A percentile compares a stretch with the other conserved stretches of the same genome.
These are phyloP conservation scores for Vicia faba DNA, from an alignment of 306 rosid genomes.

Conservation along the genomic window DNA sequence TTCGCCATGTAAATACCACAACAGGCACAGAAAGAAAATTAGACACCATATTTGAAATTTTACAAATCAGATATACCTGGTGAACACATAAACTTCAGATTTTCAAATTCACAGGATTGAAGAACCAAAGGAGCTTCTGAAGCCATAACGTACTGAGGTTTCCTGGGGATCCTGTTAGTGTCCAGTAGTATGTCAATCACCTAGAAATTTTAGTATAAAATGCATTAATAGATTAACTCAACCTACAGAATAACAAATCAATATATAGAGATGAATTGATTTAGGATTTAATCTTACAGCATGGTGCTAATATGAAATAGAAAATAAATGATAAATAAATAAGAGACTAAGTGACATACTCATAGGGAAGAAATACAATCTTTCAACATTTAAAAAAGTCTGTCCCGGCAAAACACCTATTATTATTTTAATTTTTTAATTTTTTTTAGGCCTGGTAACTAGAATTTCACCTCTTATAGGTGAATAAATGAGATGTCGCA, in stretches of 20 bases:
- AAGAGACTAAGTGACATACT: neutral
- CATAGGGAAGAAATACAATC: conserved; percentile 10
- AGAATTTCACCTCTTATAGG: too few relatives aligned
- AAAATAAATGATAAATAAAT: neutral
- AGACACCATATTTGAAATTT: conserved; percentile 2
- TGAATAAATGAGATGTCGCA: too few relatives aligned
- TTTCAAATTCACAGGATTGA: conserved; percentile 85
- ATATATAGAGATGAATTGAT: conserved; percentile 16
- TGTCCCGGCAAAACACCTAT: conserved; percentile 1
- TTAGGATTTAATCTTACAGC: conserved; percentile 22
- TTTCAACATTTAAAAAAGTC: neutral
- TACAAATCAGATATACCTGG: conserved; percentile 60
- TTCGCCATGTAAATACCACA: neutral
- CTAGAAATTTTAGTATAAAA: conserved; percentile 49
- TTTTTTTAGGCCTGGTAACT: too few relatives aligned
- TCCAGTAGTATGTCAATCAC: conserved; percentile 72
- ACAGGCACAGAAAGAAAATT: conserved; percentile 17
- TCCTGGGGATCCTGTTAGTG: conserved; percentile 58
- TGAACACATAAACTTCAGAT: conserved; percentile 69
- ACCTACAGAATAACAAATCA: conserved; percentile 27
- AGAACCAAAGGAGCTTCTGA: conserved; percentile 87
- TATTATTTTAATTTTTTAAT: neutral
- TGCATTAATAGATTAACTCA: conserved; percentile 21
- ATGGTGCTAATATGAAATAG: neutral
- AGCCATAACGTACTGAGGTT: conserved; percentile 89